A percentile compares a stretch with the other conserved stretches of the same genome.
Conservation (phyloP, 2,329 filamentous ascomycete species). For the Beauveria medogensis region DNA sequence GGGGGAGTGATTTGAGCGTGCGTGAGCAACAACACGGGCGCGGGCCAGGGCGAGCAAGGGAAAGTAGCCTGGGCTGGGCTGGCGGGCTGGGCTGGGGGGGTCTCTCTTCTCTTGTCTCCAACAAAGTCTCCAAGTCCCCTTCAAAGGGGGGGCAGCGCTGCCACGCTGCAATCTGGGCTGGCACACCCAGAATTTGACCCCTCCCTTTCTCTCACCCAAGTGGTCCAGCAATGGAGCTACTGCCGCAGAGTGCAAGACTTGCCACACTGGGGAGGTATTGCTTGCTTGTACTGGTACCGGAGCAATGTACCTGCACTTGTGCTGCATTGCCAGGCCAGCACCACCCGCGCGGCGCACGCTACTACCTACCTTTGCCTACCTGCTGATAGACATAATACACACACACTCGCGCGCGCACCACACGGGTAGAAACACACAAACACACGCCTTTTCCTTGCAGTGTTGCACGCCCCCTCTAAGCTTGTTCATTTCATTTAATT, state of each 20-base stretch:
- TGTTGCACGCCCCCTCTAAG: constrained; percentile 1
- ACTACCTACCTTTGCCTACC: background rate
- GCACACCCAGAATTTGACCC: background rate
- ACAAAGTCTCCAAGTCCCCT: no score
- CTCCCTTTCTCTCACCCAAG: background rate
- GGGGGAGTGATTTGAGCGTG: constrained; percentile 53
- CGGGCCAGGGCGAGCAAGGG: constrained; percentile 1
- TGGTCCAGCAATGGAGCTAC: constrained; percentile 3
- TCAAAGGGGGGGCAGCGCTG: background rate
- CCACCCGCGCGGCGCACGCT: background rate
- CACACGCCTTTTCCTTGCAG: constrained; percentile 1
- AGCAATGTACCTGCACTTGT: background rate
- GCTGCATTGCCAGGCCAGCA: background rate
- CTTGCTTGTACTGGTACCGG: constrained; percentile 3
- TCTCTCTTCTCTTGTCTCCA: background rate
- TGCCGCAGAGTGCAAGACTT: background rate
- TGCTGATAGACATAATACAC: background rate
- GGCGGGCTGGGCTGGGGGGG: background rate
- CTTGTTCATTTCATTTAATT: background rate
- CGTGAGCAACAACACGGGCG: constrained; percentile 21
- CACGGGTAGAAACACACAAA: background rate
- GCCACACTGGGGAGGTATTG: background rate
- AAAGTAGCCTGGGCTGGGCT: background rate
- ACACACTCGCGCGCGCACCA: background rate
- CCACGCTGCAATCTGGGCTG: constrained; percentile 9